Evolutionary conservation across 2,329 filamentous ascomycete species (phyloP), one percentile per base, ranked within the genome.

Genomic region (Fusarium sp.): DNA sequence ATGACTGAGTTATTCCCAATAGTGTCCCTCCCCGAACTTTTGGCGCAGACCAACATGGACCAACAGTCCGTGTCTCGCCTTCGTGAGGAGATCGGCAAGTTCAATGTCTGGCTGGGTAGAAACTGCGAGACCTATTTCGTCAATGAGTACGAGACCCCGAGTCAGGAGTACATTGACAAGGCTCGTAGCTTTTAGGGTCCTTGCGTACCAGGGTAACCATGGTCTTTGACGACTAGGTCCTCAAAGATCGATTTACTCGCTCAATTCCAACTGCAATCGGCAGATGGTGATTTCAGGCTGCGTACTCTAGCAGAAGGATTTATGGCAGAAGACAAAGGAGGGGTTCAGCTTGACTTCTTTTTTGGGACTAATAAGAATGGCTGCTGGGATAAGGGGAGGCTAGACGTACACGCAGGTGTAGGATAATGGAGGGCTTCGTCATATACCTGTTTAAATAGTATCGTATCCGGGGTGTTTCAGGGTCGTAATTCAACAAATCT

Each of bases 41-140:
- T 98, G 66, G 94, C 94, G 6, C 96, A 99, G 79, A 99, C 96
- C 53, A 98, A 98, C 81, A 97, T 99, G 94, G 96, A 98, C 76
- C 86, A 91, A 54, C 94, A 97, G 78, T 94, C 94, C 4, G 93
- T 97, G 42, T 92, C 91, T 66, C 92, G 94, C 46, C 88, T 98
- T 26, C 91, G 94, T 14, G 94, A 98, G 75, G 96, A 99, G 78
- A 86, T 99, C 17, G 87, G 89, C 71, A 95, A 94, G 80, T 91
- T 99, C 80, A 93, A 91, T 13, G 86, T 89, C 55, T 99, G 94
- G 94, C 85, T 99, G 57, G 88, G 91, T 62, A 92, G 91, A 72
- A 89, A 95, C 74, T 89, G 91, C 15, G 85, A 88, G 59, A 87
- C 87, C 24, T 97, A 96, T 80, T 97, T 99, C 76, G 85, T 89